These are phyloP conservation scores for Erythrophleum fordii DNA, from an alignment of 306 rosid genomes.

Conservation along the genomic window DNA sequence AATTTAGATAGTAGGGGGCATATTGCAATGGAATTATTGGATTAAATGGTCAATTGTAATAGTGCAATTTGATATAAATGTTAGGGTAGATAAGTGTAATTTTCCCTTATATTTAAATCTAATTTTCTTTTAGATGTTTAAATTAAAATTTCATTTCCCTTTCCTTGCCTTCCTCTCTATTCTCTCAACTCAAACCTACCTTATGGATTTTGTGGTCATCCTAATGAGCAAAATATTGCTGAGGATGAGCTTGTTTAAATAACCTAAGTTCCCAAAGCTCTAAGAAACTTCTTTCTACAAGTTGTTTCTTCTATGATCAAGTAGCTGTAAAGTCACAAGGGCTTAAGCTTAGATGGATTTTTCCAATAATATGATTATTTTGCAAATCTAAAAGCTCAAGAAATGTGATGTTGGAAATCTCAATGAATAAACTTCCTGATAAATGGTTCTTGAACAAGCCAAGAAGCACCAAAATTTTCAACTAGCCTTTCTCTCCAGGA, in stretches of 20 bases:
- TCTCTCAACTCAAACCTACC: too few relatives aligned
- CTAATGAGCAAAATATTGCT: slow-evolving; percentile 77
- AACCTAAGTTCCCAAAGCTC: slow-evolving; percentile 85
- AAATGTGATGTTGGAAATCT: slow-evolving; percentile 79
- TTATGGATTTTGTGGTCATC: slow-evolving; percentile 68
- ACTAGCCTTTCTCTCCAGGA: slow-evolving; percentile 79
- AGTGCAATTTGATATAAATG: too few relatives aligned
- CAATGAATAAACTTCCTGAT: slow-evolving; percentile 72
- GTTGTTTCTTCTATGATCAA: slow-evolving; percentile 83
- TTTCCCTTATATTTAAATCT: too few relatives aligned
- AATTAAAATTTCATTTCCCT: too few relatives aligned
- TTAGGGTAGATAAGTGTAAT: too few relatives aligned
- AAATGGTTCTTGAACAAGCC: slow-evolving; percentile 87
- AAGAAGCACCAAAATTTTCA: slow-evolving; percentile 81
- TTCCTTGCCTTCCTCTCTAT: too few relatives aligned
- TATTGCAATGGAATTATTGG: too few relatives aligned
- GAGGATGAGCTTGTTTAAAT: slow-evolving; percentile 84
- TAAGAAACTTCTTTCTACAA: slow-evolving; percentile 71
- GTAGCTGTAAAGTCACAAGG: slow-evolving; percentile 85
- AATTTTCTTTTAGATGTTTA: too few relatives aligned
- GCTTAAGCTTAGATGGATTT: slow-evolving; percentile 66
- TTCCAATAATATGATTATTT: slow-evolving; percentile 71
- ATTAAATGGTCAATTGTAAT: too few relatives aligned
- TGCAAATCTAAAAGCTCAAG: slow-evolving; percentile 87
- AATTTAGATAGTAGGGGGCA: too few relatives aligned